Conservation (phyloP, 352 stramenopile genomes). For the Globisporangium spinosum region DNA sequence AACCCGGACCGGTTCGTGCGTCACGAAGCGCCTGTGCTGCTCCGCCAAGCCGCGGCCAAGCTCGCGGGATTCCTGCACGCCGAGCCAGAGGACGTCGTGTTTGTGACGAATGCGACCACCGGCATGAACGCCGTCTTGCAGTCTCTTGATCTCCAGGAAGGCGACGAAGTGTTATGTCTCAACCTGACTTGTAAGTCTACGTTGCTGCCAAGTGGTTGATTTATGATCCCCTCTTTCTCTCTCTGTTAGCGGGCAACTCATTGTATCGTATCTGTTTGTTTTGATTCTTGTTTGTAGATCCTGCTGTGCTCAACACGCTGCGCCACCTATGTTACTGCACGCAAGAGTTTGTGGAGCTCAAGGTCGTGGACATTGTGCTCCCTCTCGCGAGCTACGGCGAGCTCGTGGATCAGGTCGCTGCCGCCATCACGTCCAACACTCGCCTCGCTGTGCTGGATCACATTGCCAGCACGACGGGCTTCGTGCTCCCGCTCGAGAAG, state of each 20-base stretch:
- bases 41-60: constrained; percentile 60
- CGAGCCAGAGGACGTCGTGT: constrained; percentile 77
- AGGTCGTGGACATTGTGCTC: constrained; percentile 77
- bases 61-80: constrained; percentile 68
- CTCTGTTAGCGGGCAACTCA: background rate
- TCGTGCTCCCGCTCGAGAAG: constrained; percentile 77
- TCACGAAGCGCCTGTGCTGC: constrained; percentile 49
- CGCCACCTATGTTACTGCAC: constrained; percentile 83
- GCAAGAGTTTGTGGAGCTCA: constrained; percentile 87
- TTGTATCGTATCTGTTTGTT: background rate
- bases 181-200: constrained; percentile 75
- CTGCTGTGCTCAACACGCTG: constrained; percentile 78
- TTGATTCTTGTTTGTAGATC: constrained; percentile 35
- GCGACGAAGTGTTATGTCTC: constrained; percentile 85
- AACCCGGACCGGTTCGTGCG: constrained; percentile 85
- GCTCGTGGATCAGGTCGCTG: constrained; percentile 64
- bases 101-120: constrained; percentile 83
- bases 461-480: constrained; percentile 72
- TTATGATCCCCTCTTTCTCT: constrained; percentile 15
- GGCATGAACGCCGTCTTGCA: constrained; percentile 84
- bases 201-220: background rate
- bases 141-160: constrained; percentile 82
- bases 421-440: constrained; percentile 81
- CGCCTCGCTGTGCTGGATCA: constrained; percentile 80
- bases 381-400: constrained; percentile 66